Base-by-base conservation (phyloP, 2,329 filamentous ascomycete species). In the Hypoxylon sp. region DNA sequence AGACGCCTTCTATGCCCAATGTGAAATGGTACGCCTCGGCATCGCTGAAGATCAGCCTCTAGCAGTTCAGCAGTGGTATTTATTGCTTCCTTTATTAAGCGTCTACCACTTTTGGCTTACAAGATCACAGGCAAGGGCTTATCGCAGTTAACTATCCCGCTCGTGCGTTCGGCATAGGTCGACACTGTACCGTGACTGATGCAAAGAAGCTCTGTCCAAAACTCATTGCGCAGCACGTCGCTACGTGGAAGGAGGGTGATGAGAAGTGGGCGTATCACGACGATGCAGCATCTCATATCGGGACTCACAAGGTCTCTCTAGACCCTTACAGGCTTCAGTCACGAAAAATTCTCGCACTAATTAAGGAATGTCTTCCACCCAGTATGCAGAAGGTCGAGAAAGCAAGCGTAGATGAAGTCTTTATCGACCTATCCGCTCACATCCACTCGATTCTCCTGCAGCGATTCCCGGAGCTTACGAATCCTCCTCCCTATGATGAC, bases 91-190 rank as follows among this genome's bases (percentile, higher is more conserved):
- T 14, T 45, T 16, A 47, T 19, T 29, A 21, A 64, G 57, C 29
- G 53, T 45, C 2, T 51, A 16, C n/a, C 7, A 50, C 45, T 23
- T 41, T 57, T 54, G 25, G 61, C 71, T 72, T 47, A 73, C 58
- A 37, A 43, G 16, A 11, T 45, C 41, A 39, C 71, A 90, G 91
- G 91, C 92, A 96, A 78, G 93, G 92, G 7, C 84, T 99, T 23
- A 99, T 99, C 76, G 96, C 96, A 2, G 89, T 99, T 78, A 99
- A 99, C 81, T 99, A 99, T 75, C 89, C 96, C 2, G 94, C 95
- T 4, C 89, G 96, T 14, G 86, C 87, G 7, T 94, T 88, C 73
- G 94, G 93, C 1, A 89, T 99, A 57, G 90, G 84, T 46, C 84
- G 95, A 32, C 92, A 96, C 80, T 90, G 95, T 68, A 91, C 89